Percentiles rank a stretch among this genome's conserved stretches.
phyloP scores from a whole-genome alignment of 441 rosid species.

The Flueggea neowawraea region DNA sequence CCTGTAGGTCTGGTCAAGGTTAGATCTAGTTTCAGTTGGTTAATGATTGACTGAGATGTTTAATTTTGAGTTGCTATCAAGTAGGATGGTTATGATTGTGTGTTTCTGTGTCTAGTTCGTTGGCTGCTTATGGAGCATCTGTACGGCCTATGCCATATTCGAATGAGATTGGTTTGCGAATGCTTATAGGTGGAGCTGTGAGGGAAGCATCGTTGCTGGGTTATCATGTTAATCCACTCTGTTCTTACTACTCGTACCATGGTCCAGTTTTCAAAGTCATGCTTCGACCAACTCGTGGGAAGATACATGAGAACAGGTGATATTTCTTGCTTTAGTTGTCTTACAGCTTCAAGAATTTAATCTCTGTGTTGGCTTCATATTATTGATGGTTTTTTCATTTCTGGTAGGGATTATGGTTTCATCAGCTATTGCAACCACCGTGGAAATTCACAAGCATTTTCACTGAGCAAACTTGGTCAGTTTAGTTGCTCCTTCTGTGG shows the following conservation, averaged over 20 bases:
- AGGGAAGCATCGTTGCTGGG: constrained; percentile 87
- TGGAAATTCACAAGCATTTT: constrained; percentile 58
- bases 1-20: too few species aligned
- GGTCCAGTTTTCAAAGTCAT: constrained; percentile 88
- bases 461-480: constrained; percentile 68
- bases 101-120: constrained; percentile 44
- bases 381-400: background rate
- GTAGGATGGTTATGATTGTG: background rate
- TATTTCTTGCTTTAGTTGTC: background rate
- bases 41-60: too few species aligned
- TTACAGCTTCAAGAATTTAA: background rate
- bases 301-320: constrained; percentile 56
- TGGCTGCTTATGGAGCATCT: constrained; percentile 91
- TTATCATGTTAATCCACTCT: constrained; percentile 67
- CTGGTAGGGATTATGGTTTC: constrained; percentile 76
- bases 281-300: constrained; percentile 61
- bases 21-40: too few species aligned
- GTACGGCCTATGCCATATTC: constrained; percentile 86
- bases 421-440: constrained; percentile 67
- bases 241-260: constrained; percentile 83
- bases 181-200: constrained; percentile 91
- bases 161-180: constrained; percentile 88
- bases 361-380: background rate
- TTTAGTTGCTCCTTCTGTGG: constrained; percentile 59
- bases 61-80: too few species aligned